Base-by-base conservation (phyloP, 495 filamentous ascomycete genomes). In the Lophiotrema nucula region DNA sequence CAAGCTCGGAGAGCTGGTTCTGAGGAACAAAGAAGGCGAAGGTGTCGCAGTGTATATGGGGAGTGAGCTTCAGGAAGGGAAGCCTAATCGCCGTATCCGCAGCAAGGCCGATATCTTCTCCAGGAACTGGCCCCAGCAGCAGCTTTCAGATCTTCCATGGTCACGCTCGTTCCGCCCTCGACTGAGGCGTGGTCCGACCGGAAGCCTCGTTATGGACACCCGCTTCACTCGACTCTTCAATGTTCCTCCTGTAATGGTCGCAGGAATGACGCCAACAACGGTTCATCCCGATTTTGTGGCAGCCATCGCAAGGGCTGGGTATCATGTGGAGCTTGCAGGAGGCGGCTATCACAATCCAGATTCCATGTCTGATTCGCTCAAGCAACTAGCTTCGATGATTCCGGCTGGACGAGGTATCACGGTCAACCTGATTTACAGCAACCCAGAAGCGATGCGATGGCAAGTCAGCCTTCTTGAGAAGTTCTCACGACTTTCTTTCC, bases 211-310 rank as follows among this genome's bases (percentile, higher is more conserved):
- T 35, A 8, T 76, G 2, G 63, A 72, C 37, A 76, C 72, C 16
- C 69, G 68, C 12, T 49, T 76, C 21, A 74, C 57, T 25, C 53
- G 58, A 12, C 51, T 74, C 6, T 33, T 76, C 5, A 65, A 69
- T 16, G 46, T 69, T 2, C 72, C 73, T 13, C 73, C 73, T 8
- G 22, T 76, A 0, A 71, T 76, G 44, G 73, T 74, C 11, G 72
- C 72, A 24, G 73, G 73, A 5, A 76, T 76, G 73, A 76, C 73
- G 5, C 73, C 73, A 13, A 74, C 71, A 0, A 76, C 73, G 0
- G 61, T 61, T 8, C 59, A 68, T 28, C 66, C 59, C 41, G 73
- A 76, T 37, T 74, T 76, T 38, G 70, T 73, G 1, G 55, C 70
- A 0, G 65, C 71, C 21, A 63, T 70, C 3, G 72, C 71, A 59